Evolutionary conservation across 2,329 filamentous ascomycete species (phyloP).

Genomic region (Fusarium annulatum): DNA sequence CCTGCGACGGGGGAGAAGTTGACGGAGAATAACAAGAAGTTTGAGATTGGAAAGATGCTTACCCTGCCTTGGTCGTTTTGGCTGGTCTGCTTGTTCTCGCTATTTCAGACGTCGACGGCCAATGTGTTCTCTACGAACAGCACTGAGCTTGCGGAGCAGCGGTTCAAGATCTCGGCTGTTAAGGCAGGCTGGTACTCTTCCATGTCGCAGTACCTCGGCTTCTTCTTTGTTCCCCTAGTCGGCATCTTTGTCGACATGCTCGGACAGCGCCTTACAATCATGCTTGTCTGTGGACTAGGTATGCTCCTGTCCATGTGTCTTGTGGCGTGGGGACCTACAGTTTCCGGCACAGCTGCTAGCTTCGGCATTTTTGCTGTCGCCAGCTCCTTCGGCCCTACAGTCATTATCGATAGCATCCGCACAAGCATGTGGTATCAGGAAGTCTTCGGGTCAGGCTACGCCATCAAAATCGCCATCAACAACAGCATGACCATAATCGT

Average conservation of each 20-base stretch:
- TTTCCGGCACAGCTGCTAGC: constrained; percentile 65
- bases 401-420: constrained; percentile 70
- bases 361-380: constrained; percentile 71
- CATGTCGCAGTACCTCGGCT: constrained; percentile 64
- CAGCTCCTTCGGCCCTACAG: constrained; percentile 64
- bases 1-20: constrained; percentile 68
- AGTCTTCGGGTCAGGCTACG: constrained; percentile 69
- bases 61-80: constrained; percentile 70
- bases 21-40: constrained; percentile 69
- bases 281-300: constrained; percentile 61
- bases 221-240: constrained; percentile 67
- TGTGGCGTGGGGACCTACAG: constrained; percentile 61
- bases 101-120: constrained; percentile 69
- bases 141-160: constrained; percentile 69
- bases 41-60: constrained; percentile 66
- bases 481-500: constrained; percentile 73
- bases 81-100: constrained; percentile 63
- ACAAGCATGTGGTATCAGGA: constrained; percentile 69
- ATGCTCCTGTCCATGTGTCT: constrained; percentile 65
- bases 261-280: constrained; percentile 66
- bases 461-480: constrained; percentile 70
- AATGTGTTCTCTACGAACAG: constrained; percentile 66
- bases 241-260: constrained; percentile 67
- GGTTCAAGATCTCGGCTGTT: constrained; percentile 65
- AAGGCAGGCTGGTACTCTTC: constrained; percentile 71